These are phyloP conservation scores for Spergularia bocconei DNA, from an alignment of 148 eudicot species.

Conservation along the genomic window DNA sequence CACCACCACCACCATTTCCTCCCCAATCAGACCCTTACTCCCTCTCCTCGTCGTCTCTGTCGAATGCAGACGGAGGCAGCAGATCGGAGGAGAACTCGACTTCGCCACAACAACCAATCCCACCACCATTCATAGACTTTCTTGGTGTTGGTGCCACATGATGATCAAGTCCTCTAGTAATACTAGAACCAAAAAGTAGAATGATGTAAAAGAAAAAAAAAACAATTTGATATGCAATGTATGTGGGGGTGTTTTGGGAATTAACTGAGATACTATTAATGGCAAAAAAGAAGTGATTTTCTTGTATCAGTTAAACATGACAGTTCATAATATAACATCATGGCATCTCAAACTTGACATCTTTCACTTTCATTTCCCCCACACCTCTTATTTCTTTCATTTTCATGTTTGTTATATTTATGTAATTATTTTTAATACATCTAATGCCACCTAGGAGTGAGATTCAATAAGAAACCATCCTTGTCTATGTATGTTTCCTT, in stretches of 20 bases:
- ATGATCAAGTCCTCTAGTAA: not conserved
- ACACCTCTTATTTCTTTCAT: not conserved
- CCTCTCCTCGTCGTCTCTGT: slow-evolving; percentile 19
- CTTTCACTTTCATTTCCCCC: slow-evolving; percentile 2
- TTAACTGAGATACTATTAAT: slow-evolving; percentile 33
- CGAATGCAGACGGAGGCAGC: slow-evolving; percentile 11
- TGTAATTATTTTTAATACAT: not conserved
- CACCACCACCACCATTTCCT: slow-evolving; percentile 7
- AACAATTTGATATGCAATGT: too few relatives aligned
- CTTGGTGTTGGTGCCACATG: slow-evolving; percentile 84
- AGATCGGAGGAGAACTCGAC: slow-evolving; percentile 11
- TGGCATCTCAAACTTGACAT: slow-evolving; percentile 2
- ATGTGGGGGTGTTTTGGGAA: slow-evolving; percentile 18
- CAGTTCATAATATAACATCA: slow-evolving; percentile 21
- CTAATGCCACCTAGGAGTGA: not conserved
- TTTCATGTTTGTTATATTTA: slow-evolving; percentile 10
- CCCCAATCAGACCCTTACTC: slow-evolving; percentile 28
- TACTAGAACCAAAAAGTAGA: not conserved
- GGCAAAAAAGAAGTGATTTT: slow-evolving; percentile 22
- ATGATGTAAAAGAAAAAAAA: not conserved
- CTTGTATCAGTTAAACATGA: slow-evolving; percentile 20
- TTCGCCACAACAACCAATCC: slow-evolving; percentile 16
- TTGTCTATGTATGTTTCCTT: slow-evolving; percentile 22
- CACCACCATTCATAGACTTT: slow-evolving; percentile 70
- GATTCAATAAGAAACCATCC: slow-evolving; percentile 8